Evolutionary conservation across 495 filamentous ascomycete genomes (phyloP), one percentile per base, ranked within the genome.

Genomic region (Cladorrhinum samala): DNA sequence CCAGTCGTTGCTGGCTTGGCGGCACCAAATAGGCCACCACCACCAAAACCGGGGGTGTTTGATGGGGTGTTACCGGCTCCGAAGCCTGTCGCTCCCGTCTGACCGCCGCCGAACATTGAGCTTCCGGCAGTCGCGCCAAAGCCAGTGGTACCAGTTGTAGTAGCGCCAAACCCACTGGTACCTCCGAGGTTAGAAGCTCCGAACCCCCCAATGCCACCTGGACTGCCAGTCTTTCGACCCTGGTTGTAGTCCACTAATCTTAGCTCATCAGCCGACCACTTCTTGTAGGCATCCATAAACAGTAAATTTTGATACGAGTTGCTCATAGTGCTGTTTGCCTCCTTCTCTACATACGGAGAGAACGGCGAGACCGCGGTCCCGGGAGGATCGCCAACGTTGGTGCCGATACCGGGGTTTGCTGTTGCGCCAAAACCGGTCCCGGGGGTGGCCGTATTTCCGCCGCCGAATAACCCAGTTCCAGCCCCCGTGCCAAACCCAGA

Each of bases 261-360:
- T 42, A 98, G 70, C 68, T 98, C 93, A 66, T 98, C 93, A 33
- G 88, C 82, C 3, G 89, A 96, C 69, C 82, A 96, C 55, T 90
- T 91, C 65, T 80, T 82, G 71, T 96, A 97, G 0, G 89, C 82
- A 43, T 83, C 83, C 77, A 87, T 85, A 59, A 95, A 94, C 13
- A 82, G 80, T 55, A 98, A 86, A 59, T 85, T 95, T 66, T 97
- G 92, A 64, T 83, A 98, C 20, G 86, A 78, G 63, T 86, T 88
- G 48, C 75, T 85, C 40, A 76, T 72, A 27, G 64, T 33, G 4
- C 72, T 72, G 46, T 72, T 74, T 14, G 62, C 62, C 58, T 98
- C 94, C 64, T 96, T 97, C 70, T 98, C 93, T n/a, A 76, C 74
- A 37, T 78, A 79, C 1, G 89, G 71, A 42, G 77, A 73, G 70